Evolutionary conservation across 2,329 filamentous ascomycete genomes (phyloP), one percentile per base, ranked within the genome.

Genomic region (Chalaropsis ovoidea): DNA sequence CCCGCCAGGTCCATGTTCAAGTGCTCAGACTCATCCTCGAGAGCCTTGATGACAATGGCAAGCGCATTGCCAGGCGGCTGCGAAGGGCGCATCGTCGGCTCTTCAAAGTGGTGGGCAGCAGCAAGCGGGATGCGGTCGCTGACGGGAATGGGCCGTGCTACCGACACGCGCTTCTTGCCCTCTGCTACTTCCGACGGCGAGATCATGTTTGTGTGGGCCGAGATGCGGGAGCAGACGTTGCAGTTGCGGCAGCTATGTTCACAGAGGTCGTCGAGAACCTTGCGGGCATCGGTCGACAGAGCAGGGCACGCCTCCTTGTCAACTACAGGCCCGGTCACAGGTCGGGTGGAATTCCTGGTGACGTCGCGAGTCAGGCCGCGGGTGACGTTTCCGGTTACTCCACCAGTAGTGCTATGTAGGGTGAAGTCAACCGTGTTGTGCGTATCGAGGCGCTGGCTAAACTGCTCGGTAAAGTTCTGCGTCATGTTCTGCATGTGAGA

Each of bases 21-120:
- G 72, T 95, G 89, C 13, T 81, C 80, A 56, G 92, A 81, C 74
- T 96, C 91, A 72, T 95, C 90, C 70, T 89, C 81, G 2, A 95
- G 78, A 7, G 85, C 82, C 75, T 95, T 94, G 73, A 95, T 86
- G 24, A 95, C 88, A n/a, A 86, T 83, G 7, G 88, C 87, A 27
- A 96, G 82, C 10, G 90, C 90, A 54, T 86, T 76, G 3, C 82
- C 84, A 0, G 90, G 90, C 1, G 84, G 77, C 71, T 89, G 86
- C 0, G 86, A 80, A 5, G 87, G 85, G 4, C 87, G 85, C 70
- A 86, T 77, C 1, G 83, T 86, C 1, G 76, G 75, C 61, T 83
- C 79, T 49, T 82, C 80, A 41, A 67, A 65, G 52, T 62, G 52
- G 17, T 43, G 61, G 24, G 71, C 69, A 8, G 71, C 63, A 24